These are phyloP conservation scores for Cryphonectria japonica DNA, from an alignment of 2,329 filamentous ascomycete genomes.

Conservation along the genomic window DNA sequence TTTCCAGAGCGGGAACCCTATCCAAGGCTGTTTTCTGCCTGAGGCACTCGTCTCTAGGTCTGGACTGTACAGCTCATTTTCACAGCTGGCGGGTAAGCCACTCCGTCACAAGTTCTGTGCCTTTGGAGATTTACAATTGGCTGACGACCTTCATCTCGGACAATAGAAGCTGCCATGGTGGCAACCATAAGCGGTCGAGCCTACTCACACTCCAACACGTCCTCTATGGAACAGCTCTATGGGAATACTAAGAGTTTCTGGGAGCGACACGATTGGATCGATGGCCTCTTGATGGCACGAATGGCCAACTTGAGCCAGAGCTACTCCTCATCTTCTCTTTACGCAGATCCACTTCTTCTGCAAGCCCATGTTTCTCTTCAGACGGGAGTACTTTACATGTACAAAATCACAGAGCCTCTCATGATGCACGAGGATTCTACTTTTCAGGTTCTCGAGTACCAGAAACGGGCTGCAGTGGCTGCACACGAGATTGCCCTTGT, in stretches of 20 bases:
- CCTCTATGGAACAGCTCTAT: not conserved
- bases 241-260: not conserved
- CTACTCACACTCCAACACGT: not conserved
- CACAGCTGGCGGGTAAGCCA: not conserved
- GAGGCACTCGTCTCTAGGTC: not conserved
- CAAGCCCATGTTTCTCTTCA: constrained; percentile 2
- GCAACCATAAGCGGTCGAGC: constrained; percentile 2
- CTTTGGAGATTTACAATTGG: not conserved
- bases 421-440: constrained; percentile 5
- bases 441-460: not conserved
- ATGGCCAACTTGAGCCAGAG: not conserved
- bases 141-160: not conserved
- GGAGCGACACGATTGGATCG: constrained; percentile 2
- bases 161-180: constrained; percentile 1
- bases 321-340: not conserved
- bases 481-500: not conserved
- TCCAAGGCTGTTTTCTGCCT: not conserved
- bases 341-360: not conserved
- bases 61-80: not conserved
- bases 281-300: not conserved
- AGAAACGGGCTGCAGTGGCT: not conserved
- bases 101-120: not conserved
- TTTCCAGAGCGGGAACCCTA: not conserved
- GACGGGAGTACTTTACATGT: constrained; percentile 4
- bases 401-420: not conserved